A percentile compares a stretch with the other conserved stretches of the same genome.
Conservation (phyloP, 1,284 basidiomycete genomes). For the Cryptococcus deneoformans region DNA sequence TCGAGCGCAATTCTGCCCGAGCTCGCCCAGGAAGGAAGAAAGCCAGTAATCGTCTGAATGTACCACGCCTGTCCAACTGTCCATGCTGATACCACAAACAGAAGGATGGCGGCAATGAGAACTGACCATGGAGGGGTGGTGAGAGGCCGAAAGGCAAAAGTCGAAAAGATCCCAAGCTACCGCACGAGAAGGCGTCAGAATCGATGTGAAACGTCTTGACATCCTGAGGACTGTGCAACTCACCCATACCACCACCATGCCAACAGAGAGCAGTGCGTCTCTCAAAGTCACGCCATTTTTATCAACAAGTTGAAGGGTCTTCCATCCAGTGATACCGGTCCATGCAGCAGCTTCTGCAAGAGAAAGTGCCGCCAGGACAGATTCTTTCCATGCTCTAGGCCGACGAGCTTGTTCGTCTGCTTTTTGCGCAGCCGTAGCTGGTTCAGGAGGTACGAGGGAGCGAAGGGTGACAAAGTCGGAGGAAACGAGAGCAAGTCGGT, state of each 20-base stretch:
- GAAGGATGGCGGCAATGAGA: conserved; percentile 27
- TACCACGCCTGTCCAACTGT: conserved; percentile 29
- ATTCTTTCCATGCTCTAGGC: conserved; percentile 25
- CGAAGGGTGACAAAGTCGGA: conserved; percentile 32
- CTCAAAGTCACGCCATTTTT: conserved; percentile 6
- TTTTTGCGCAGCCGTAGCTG: conserved; percentile 12
- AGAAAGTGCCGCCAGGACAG: conserved; percentile 24
- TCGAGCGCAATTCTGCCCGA: conserved; percentile 24
- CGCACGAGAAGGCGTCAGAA: neutral
- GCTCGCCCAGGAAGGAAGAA: conserved; percentile 33
- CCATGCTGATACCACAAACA: conserved; percentile 24
- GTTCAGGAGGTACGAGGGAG: conserved; percentile 24
- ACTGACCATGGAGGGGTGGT: conserved; percentile 39
- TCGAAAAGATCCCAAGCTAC: conserved; percentile 31
- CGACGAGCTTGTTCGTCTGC: conserved; percentile 8
- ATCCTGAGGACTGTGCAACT: conserved; percentile 6
- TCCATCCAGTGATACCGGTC: conserved; percentile 29
- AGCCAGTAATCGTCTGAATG: conserved; percentile 17
- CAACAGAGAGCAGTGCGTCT: conserved; percentile 24
- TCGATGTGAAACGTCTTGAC: neutral
- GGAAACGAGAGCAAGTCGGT: conserved; percentile 13
- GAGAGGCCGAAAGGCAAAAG: conserved; percentile 31
- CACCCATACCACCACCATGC: conserved; percentile 44
- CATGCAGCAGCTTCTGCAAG: conserved; percentile 30
- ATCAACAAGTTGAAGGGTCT: conserved; percentile 15